These are phyloP conservation scores for Helicostylum pulchrum DNA, from an alignment of 192 early-diverging fungal species.

Conservation along the genomic window DNA sequence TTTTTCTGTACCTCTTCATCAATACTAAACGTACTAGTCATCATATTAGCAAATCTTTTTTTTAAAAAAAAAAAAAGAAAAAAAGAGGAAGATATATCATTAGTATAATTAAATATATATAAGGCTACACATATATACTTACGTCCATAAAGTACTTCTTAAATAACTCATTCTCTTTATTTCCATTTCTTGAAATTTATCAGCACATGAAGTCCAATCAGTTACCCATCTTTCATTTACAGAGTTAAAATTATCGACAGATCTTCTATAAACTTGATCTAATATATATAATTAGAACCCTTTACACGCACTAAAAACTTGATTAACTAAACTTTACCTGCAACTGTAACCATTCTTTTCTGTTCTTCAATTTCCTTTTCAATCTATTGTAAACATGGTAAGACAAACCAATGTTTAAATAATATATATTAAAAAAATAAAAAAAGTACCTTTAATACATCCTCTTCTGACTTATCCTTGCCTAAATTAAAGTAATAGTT, in stretches of 20 bases:
- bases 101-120: no score
- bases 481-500: neutral
- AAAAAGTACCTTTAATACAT: neutral
- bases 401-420: neutral
- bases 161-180: conserved; percentile 69
- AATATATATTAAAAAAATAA: neutral
- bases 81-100: neutral
- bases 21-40: conserved; percentile 59
- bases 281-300: neutral
- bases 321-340: conserved; percentile 5
- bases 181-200: conserved; percentile 61
- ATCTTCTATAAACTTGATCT: conserved; percentile 51
- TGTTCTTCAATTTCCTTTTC: conserved; percentile 26
- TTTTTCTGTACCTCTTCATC: conserved; percentile 59
- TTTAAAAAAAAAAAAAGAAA: neutral
- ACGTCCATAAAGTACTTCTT: conserved; percentile 66
- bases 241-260: conserved; percentile 33
- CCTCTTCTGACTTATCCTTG: neutral
- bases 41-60: conserved; percentile 57
- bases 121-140: conserved; percentile 19
- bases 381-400: conserved; percentile 17
- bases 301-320: neutral
- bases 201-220: conserved; percentile 48
- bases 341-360: conserved; percentile 13
- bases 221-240: conserved; percentile 47